Evolutionary conservation across 352 stramenopile genomes (phyloP), one percentile per base, ranked within the genome.

Genomic region (Phytophthora citricola): DNA sequence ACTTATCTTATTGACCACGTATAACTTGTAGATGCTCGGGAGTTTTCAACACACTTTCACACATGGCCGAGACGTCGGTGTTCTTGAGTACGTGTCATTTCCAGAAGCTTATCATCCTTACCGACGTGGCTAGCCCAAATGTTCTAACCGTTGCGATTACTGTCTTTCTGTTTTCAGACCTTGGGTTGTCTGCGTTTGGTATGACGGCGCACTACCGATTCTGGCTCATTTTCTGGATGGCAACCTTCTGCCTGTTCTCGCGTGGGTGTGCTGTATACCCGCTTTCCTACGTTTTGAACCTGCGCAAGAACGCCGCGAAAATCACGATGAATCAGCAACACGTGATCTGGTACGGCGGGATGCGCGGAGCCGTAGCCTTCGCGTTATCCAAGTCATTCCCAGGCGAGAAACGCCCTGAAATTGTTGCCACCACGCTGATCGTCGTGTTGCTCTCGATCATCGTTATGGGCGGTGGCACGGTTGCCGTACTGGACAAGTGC

Each of bases 341-440:
- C 77, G 97, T 98, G 90, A 93, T 98, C 56, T 98, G 90, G 87
- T 98, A 98, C 80, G 93, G 90, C 38, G 95, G 95, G 10, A 80
- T 99, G 44, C 89, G 96, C 24, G 94, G 94, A 17, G 96, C 94
- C 29, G 91, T 99, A 5, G 92, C 94, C 0, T 99, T 98, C 66
- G 89, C 92, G 27, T 81, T 96, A 55, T 92, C 92, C 58, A 92
- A 95, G 69, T 91, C 80, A 5, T 98, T 98, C 66, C 92, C 95
- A 8, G 79, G 85, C 15, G 83, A 93, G 36, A 93, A 92, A 70
- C 73, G 81, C 24, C 83, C 95, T 58, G 81, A 95, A 62, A 90
- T 98, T 41, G 85, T 93, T 34, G 82, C 89, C 43, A 97, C 90
- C 14, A 97, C 94, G 32, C 96, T 98, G 82, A 77, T 94, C 20